Percentiles rank a stretch among this genome's conserved stretches.
phyloP scores from a whole-genome alignment of 495 filamentous ascomycete genomes.

The Neurospora terricola region DNA sequence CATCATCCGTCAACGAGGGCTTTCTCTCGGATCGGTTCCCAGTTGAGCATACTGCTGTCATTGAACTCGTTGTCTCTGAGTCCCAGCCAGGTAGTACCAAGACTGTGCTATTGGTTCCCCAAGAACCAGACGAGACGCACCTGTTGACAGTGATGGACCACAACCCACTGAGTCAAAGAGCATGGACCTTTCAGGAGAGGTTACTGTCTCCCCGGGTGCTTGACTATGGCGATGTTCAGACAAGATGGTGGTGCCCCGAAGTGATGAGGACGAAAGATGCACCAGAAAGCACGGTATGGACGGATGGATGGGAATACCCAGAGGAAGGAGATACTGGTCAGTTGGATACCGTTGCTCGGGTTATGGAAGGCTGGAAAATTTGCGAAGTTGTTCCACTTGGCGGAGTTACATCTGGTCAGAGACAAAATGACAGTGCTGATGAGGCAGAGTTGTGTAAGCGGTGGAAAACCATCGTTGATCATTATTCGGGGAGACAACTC shows the following conservation, averaged over 20 bases:
- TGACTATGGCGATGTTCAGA: neutral
- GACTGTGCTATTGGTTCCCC: no score
- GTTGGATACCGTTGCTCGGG: neutral
- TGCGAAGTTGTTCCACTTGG: neutral
- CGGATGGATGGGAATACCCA: neutral
- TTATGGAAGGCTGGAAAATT: neutral
- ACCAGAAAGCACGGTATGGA: neutral
- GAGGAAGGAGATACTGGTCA: neutral
- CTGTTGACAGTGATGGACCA: neutral
- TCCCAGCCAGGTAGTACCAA: no score
- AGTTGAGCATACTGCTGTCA: no score
- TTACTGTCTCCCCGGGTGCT: neutral
- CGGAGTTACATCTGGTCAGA: neutral
- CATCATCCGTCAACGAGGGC: neutral
- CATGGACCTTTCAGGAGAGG: neutral
- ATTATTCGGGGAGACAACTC: neutral
- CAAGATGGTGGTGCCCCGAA: neutral
- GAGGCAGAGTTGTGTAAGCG: neutral
- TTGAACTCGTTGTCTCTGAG: no score
- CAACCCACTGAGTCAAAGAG: neutral
- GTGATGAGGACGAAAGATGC: neutral
- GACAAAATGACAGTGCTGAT: neutral
- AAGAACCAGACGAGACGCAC: neutral
- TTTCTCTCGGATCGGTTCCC: no score
- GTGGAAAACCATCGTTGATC: neutral